These are phyloP conservation scores for Tylopilus sp. DNA, from an alignment of 768 basidiomycete genomes.

Conservation along the genomic window DNA sequence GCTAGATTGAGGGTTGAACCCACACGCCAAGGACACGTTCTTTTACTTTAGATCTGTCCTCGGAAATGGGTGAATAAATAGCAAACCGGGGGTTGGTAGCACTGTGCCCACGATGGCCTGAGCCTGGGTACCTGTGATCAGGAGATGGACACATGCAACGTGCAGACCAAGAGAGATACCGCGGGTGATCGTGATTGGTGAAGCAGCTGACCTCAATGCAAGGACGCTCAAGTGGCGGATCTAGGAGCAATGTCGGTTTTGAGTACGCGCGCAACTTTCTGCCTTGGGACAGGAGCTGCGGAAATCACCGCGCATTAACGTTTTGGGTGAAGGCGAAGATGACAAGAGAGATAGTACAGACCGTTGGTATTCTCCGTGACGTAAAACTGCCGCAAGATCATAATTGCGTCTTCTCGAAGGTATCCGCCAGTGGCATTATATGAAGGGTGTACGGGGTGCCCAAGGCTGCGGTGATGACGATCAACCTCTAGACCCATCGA, in stretches of 20 bases:
- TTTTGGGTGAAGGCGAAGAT: slow-evolving; percentile 4
- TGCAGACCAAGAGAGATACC: not conserved
- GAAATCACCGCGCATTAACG: slow-evolving; percentile 8
- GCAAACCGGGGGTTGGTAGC: not conserved
- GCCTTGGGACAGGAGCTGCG: slow-evolving; percentile 85
- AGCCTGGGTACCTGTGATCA: not conserved
- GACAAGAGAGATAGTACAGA: slow-evolving; percentile 31
- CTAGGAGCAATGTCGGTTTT: slow-evolving; percentile 67
- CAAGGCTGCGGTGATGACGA: slow-evolving; percentile 42
- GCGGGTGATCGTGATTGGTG: not conserved
- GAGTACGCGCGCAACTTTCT: slow-evolving; percentile 78
- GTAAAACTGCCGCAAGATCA: slow-evolving; percentile 84
- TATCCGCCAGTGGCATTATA: slow-evolving; percentile 78
- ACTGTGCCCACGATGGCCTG: not conserved
- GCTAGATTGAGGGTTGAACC: not conserved
- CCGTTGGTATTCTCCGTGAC: slow-evolving; percentile 92
- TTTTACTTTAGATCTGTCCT: not conserved
- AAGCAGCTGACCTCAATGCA: not conserved
- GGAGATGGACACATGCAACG: not conserved
- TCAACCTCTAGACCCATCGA: not conserved
- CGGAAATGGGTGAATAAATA: slow-evolving; percentile 1
- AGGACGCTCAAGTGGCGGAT: slow-evolving; percentile 3
- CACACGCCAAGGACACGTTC: slow-evolving; percentile 1
- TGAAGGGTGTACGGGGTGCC: slow-evolving; percentile 68
- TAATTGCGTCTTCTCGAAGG: slow-evolving; percentile 78